phyloP scores from a whole-genome alignment of 2,329 filamentous ascomycete species.

The Fusarium subglutinans region DNA sequence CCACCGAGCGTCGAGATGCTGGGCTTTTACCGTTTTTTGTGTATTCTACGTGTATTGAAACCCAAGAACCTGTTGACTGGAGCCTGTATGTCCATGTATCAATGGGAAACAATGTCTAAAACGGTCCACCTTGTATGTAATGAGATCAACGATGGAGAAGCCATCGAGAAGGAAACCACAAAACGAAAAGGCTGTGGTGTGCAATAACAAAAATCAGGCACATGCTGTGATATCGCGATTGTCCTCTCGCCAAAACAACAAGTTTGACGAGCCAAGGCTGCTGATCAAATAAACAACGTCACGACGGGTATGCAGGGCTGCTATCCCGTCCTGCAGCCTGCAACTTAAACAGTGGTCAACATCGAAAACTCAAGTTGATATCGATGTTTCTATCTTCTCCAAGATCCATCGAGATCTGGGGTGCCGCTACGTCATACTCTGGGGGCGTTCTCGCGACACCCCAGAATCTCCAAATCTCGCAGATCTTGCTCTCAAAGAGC shows the following conservation, averaged over 20 bases:
- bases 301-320: conserved; percentile 28
- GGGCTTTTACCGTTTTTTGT: not conserved
- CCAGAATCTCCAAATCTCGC: conserved; percentile 24
- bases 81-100: not conserved
- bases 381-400: conserved; percentile 4
- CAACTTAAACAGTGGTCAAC: not conserved
- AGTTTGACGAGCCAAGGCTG: conserved; percentile 1
- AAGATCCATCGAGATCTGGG: conserved; percentile 36
- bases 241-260: not conserved
- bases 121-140: conserved; percentile 2
- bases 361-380: conserved; percentile 22
- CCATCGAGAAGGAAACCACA: not conserved
- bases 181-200: conserved; percentile 5
- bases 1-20: not conserved
- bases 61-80: not conserved
- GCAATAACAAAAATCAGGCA: conserved; percentile 11
- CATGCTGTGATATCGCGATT: conserved; percentile 20
- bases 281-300: conserved; percentile 30
- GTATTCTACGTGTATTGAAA: not conserved
- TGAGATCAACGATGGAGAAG: conserved; percentile 1
- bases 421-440: conserved; percentile 38
- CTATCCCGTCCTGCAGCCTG: not conserved
- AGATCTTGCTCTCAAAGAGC: conserved; percentile 1
- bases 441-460: conserved; percentile 25
- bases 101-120: not conserved